Evolutionary conservation across 306 rosid genomes (phyloP).

Genomic region (Sicyos edulis): DNA sequence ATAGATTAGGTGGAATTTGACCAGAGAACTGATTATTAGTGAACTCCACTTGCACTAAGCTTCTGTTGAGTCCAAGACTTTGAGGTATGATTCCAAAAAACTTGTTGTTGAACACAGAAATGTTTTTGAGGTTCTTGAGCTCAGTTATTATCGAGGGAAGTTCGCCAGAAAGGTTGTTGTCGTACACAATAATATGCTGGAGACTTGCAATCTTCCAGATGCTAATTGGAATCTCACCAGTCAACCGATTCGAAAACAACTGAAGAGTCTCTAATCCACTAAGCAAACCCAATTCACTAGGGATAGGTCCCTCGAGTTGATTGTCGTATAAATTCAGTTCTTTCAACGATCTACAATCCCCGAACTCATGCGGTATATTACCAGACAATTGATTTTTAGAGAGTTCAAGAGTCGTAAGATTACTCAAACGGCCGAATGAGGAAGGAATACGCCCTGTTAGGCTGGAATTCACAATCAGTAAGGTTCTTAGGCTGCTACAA

Average conservation of each 20-base stretch:
- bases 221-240: constrained; percentile 65
- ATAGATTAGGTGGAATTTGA: constrained; percentile 62
- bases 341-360: constrained; percentile 52
- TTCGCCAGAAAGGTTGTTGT: constrained; percentile 62
- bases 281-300: constrained; percentile 57
- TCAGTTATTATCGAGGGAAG: constrained; percentile 61
- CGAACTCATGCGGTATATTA: constrained; percentile 60
- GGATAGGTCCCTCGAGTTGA: constrained; percentile 66
- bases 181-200: constrained; percentile 43
- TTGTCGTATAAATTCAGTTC: constrained; percentile 43
- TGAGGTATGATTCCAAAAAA: constrained; percentile 77
- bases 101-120: constrained; percentile 54
- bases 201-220: constrained; percentile 79
- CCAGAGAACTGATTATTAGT: constrained; percentile 60
- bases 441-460: constrained; percentile 60
- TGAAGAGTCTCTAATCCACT: constrained; percentile 39
- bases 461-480: constrained; percentile 35
- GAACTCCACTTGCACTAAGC: constrained; percentile 52
- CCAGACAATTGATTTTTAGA: constrained; percentile 52
- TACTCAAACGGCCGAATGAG: constrained; percentile 46
- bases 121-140: constrained; percentile 52
- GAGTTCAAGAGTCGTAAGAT: constrained; percentile 39
- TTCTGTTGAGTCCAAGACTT: constrained; percentile 62
- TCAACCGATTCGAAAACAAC: constrained; percentile 47
- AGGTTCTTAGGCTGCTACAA: constrained; percentile 36